Conservation (phyloP, 2,329 filamentous ascomycete genomes). For the Chaetomium sp. region DNA sequence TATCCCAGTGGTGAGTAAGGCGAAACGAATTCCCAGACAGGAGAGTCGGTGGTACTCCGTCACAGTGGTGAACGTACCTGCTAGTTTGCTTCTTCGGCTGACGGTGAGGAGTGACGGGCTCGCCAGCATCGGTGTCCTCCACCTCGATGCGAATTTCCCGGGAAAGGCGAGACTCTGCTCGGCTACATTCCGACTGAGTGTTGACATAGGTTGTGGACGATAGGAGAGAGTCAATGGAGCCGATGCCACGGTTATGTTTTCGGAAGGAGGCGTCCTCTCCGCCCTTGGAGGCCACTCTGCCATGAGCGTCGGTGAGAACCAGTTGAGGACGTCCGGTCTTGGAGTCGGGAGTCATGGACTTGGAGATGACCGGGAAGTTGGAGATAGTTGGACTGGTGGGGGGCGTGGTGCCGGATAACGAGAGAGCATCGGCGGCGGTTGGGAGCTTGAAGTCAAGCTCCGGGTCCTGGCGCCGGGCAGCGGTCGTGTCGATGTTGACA, state of each 20-base stretch:
- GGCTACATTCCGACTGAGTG: constrained; percentile 24
- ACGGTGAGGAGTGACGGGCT: constrained; percentile 1
- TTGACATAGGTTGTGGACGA: constrained; percentile 24
- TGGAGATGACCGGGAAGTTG: constrained; percentile 12
- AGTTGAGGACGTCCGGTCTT: constrained; percentile 15
- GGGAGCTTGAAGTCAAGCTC: constrained; percentile 4
- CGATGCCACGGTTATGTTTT: constrained; percentile 22
- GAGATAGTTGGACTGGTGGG: constrained; percentile 21
- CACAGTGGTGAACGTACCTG: constrained; percentile 6
- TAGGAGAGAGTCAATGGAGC: constrained; percentile 24
- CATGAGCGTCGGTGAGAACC: constrained; percentile 10
- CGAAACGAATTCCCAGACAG: no score
- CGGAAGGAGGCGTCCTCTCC: constrained; percentile 16
- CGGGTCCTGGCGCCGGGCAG: constrained; percentile 8
- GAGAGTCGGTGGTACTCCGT: neutral
- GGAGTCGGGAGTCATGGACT: constrained; percentile 15
- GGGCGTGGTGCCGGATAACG: constrained; percentile 22
- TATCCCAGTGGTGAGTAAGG: constrained; percentile 6
- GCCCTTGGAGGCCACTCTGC: constrained; percentile 9
- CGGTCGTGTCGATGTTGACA: constrained; percentile 10
- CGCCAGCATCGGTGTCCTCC: constrained; percentile 13
- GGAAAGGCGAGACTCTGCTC: constrained; percentile 21
- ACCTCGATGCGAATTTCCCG: constrained; percentile 16
- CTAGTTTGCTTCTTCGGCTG: constrained; percentile 8
- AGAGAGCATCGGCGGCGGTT: constrained; percentile 18